Percentiles rank a stretch among this genome's conserved stretches.
These are phyloP conservation scores for Suillus americanus DNA, from an alignment of 768 basidiomycete species.

Conservation along the genomic window DNA sequence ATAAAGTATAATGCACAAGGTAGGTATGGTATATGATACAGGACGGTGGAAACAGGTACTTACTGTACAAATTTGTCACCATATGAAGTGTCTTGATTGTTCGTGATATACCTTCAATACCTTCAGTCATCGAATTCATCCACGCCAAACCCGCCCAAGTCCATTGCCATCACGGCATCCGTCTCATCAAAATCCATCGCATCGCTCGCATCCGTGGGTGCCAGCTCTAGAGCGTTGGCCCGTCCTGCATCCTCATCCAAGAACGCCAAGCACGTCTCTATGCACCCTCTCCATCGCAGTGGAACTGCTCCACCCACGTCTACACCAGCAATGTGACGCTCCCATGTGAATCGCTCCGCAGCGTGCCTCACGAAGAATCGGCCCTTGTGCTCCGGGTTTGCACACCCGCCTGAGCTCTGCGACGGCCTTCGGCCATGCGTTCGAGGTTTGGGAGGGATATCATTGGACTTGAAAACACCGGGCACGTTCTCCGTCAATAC, in stretches of 20 bases:
- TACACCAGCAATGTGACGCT: conserved; percentile 48
- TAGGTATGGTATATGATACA: not conserved
- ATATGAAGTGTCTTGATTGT: not conserved
- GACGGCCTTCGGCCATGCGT: conserved; percentile 13
- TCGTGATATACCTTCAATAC: conserved; percentile 7
- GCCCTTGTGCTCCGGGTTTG: conserved; percentile 34
- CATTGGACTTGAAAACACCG: conserved; percentile 16
- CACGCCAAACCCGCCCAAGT: conserved; percentile 23
- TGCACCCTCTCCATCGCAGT: conserved; percentile 68
- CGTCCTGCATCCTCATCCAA: conserved; percentile 32
- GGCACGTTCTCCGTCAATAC: conserved; percentile 30
- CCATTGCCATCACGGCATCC: conserved; percentile 20
- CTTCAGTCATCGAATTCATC: conserved; percentile 28
- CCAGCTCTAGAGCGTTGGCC: not conserved
- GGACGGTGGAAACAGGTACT: not conserved
- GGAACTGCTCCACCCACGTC: conserved; percentile 56
- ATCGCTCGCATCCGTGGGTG: not conserved
- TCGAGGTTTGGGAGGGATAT: conserved; percentile 9
- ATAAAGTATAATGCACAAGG: not conserved
- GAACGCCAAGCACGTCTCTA: conserved; percentile 61
- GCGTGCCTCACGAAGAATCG: conserved; percentile 53
- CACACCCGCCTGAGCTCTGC: conserved; percentile 47
- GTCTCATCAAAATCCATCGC: conserved; percentile 16
- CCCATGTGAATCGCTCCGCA: conserved; percentile 71
- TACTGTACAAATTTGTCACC: not conserved